Evolutionary conservation across 2,329 filamentous ascomycete species (phyloP).

Genomic region (Pyrenochaeta sp.): DNA sequence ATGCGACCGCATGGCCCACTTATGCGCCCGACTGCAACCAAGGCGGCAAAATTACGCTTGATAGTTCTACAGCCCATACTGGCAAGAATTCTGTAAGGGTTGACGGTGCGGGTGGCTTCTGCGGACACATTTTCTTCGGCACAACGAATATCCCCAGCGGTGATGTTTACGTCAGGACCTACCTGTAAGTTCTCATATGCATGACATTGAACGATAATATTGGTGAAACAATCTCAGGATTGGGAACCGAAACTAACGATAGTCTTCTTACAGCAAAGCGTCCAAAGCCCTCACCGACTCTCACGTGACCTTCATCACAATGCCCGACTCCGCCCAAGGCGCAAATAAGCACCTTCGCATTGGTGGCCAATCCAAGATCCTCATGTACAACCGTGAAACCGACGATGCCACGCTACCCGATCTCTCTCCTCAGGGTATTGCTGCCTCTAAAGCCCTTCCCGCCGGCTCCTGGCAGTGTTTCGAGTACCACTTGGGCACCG

Average conservation of each 20-base stretch:
- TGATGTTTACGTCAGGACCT: conserved; percentile 66
- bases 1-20: conserved; percentile 65
- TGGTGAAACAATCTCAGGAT: neutral
- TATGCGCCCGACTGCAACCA: conserved; percentile 69
- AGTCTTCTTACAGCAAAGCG: conserved; percentile 57
- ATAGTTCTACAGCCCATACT: conserved; percentile 63
- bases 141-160: conserved; percentile 65
- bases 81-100: conserved; percentile 79
- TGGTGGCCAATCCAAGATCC: conserved; percentile 66
- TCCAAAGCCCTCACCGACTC: conserved; percentile 65
- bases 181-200: conserved; percentile 56
- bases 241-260: conserved; percentile 22
- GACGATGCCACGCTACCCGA: conserved; percentile 70
- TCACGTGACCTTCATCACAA: conserved; percentile 71
- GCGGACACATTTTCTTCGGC: conserved; percentile 67
- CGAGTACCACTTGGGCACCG: conserved; percentile 67
- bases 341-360: conserved; percentile 68
- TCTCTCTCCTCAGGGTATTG: conserved; percentile 67
- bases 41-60: conserved; percentile 65
- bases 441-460: conserved; percentile 61
- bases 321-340: conserved; percentile 66
- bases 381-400: conserved; percentile 71
- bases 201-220: neutral
- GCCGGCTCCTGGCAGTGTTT: conserved; percentile 66
- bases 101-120: conserved; percentile 67